Evolutionary conservation across 2,329 filamentous ascomycete genomes (phyloP), one percentile per base, ranked within the genome.

Genomic region (Tolypocladium guangdongense): DNA sequence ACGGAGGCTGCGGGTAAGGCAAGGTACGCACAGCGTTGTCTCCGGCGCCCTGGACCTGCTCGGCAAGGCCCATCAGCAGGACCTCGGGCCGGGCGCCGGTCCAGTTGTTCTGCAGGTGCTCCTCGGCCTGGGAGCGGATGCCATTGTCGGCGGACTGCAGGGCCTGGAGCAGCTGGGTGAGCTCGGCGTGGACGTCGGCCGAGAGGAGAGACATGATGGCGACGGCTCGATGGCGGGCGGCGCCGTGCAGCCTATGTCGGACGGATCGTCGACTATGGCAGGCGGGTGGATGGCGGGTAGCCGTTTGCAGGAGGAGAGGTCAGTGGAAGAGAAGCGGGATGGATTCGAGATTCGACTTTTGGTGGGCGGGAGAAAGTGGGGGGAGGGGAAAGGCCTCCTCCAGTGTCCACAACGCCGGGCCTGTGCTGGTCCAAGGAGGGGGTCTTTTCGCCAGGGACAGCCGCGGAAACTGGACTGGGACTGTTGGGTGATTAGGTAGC

Each of bases 71-170:
- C 87, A 97, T 93, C 67, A 99, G 75, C 61, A 97, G 78, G 62
- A 95, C 80, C 64, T 96, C 91, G 37, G 93, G 91, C 56, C 87
- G 82, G 54, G 82, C 79, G 57, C 76, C 75, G 37, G 90, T 87
- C 93, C 93, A 99, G 77, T 90, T 91, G 71, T 83, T 88, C 69
- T 90, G 88, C 58, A 99, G 77, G 69, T 91, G 87, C 59, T 95
- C 89, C 72, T 99, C 93, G 51, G 92, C 92, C 69, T 89, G 83
- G 33, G 87, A 83, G 67, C 93, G 86, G 63, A 89, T 79, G 55
- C 78, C 78, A 74, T 99, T 99, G 74, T 99, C 92, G 62, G 90
- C 75, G 49, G 89, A 92, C 74, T 93, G 88, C 59, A 99, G 82
- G 62, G 87, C 91, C 74, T 88, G 84, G 68, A 99, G 79, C 61